Evolutionary conservation across 306 rosid genomes (phyloP).

Genomic region (Senna siamea): DNA sequence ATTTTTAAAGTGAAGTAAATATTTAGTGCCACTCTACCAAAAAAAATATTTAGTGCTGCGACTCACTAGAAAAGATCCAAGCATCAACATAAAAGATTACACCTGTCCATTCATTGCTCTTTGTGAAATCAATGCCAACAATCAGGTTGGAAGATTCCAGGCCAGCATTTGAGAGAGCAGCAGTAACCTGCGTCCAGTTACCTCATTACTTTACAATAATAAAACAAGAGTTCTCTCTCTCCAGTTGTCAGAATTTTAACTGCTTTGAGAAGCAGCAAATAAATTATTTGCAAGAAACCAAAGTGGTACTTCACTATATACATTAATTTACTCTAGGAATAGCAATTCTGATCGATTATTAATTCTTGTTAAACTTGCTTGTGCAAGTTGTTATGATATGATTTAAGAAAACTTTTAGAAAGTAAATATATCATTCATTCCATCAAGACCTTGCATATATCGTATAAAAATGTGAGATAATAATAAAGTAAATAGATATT

Average conservation of each 20-base stretch:
- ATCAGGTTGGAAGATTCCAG: slow-evolving; percentile 91
- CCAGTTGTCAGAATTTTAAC: slow-evolving; percentile 4
- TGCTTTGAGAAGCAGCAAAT: slow-evolving; percentile 11
- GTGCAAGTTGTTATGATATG: not conserved
- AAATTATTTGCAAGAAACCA: slow-evolving; percentile 8
- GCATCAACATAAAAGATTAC: slow-evolving; percentile 35
- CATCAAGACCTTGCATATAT: slow-evolving; percentile 7
- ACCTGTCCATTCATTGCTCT: slow-evolving; percentile 99
- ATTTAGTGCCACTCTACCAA: slow-evolving; percentile 3
- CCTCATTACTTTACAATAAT: slow-evolving; percentile 38
- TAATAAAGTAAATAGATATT: not conserved
- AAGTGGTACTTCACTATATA: not conserved
- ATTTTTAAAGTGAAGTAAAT: slow-evolving; percentile 25
- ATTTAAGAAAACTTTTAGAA: not conserved
- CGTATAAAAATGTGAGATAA: not conserved
- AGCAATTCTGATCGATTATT: not conserved
- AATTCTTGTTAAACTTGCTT: not conserved
- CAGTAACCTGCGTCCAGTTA: slow-evolving; percentile 63
- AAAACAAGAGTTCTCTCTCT: slow-evolving; percentile 16
- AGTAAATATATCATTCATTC: not conserved
- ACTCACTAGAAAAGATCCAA: slow-evolving; percentile 19
- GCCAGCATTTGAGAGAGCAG: slow-evolving; percentile 85
- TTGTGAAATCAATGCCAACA: slow-evolving; percentile 93
- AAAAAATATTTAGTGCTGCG: slow-evolving; percentile 11
- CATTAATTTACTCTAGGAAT: slow-evolving; percentile 15